Conservation (phyloP, 148 eudicot genomes). For the Chenopodium album region DNA sequence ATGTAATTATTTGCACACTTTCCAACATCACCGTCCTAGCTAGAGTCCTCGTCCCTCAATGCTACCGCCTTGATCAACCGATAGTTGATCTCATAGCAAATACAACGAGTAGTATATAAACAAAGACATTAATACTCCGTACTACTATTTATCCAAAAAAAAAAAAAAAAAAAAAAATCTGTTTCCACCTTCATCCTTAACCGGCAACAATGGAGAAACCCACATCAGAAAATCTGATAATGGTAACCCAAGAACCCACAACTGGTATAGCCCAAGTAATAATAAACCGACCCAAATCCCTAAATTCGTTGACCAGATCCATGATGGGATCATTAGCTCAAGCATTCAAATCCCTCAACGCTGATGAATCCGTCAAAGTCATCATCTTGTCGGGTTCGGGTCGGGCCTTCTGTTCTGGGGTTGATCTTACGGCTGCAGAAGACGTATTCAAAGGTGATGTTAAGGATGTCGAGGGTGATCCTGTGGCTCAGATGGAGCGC, state of each 20-base stretch:
- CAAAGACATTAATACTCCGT: too few species aligned
- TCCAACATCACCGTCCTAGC: too few species aligned
- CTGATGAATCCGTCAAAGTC: conserved; percentile 71
- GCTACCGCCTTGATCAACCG: too few species aligned
- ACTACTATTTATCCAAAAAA: too few species aligned
- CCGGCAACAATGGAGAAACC: conserved; percentile 25
- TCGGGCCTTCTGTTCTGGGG: conserved; percentile 85
- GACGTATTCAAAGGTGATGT: conserved; percentile 91
- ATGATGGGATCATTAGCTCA: conserved; percentile 65
- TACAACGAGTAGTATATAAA: too few species aligned
- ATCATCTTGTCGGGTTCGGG: conserved; percentile 77
- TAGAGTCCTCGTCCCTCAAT: too few species aligned
- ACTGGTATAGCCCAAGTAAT: conserved; percentile 57
- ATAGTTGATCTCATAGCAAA: too few species aligned
- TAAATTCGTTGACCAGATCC: conserved; percentile 65
- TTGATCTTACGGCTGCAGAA: conserved; percentile 86
- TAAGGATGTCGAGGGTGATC: conserved; percentile 61
- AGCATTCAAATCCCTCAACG: conserved; percentile 56
- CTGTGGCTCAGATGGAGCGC: conserved; percentile 84
- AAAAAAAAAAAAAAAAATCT: too few species aligned
- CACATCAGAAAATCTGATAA: conserved; percentile 50
- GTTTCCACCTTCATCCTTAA: background rate
- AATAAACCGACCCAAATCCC: conserved; percentile 81
- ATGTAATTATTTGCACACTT: too few species aligned
- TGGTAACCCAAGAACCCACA: conserved; percentile 42